Evolutionary conservation across 352 stramenopile species (phyloP), one percentile per base, ranked within the genome.

Genomic region (Blastocystis sp.): DNA sequence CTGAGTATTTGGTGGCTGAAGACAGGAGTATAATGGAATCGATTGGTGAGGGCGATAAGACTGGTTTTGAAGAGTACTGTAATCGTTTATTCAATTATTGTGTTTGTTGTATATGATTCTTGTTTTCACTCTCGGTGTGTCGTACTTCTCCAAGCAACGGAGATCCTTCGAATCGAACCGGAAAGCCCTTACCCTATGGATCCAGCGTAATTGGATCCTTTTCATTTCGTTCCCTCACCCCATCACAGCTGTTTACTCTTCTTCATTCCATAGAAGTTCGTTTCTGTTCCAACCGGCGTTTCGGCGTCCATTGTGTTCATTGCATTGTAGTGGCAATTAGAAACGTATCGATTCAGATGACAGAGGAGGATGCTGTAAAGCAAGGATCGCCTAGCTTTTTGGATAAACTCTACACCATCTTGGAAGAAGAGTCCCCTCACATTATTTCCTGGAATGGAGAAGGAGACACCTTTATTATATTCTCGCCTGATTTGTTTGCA

Each of bases 371-470:
- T n/a, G 2, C 34, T 24, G 21, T 40, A 9, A 84, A 75, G 36
- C 73, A 76, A n/a, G 36, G 21, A 71, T 40, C 44, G 9, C 24
- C 73, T 38, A 84, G 38, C 40, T 84, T 84, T 44, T 32, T 84
- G 49, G 73, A 84, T 18, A 84, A 84, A 21, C 36, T 84, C 16
- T 84, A 84, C 36, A 72, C 54, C 16, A 84, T 84, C 42, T 53
- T 84, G 27, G 73, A 84, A n/a, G 59, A 73, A 57, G 73, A 84
- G 21, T 56, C 73, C 21, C 36, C 54, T 24, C n/a, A 84, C 64
- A 73, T 84, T n/a, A 84, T 84, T 48, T 67, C 73, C 16, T 84
- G 73, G 73, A 73, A 73, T 40, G 21, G 42, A 49, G 44, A 24
- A 54, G 73, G 73, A 40, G 73, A 84, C 36, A 38, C 73, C 4